Conservation (phyloP, 768 basidiomycete genomes). For the Inosperma sp. region DNA sequence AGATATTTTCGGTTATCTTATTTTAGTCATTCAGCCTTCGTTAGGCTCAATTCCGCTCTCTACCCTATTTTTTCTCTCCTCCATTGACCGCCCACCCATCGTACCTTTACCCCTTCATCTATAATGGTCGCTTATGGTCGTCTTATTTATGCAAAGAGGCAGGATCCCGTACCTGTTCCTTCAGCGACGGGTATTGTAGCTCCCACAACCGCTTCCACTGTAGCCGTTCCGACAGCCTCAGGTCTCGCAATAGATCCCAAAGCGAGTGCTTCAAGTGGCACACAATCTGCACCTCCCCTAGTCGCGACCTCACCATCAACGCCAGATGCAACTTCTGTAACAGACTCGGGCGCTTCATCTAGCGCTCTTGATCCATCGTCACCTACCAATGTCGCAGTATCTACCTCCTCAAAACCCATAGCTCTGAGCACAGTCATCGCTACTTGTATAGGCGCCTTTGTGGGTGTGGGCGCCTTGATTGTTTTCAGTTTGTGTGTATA, state of each 20-base stretch:
- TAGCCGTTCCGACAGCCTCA: slow-evolving; percentile 13
- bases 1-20: too few species aligned
- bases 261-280: slow-evolving; percentile 8
- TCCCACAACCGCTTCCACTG: slow-evolving; percentile 13
- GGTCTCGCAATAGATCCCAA: slow-evolving; percentile 18
- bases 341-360: slow-evolving; percentile 8
- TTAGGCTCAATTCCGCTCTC: too few species aligned
- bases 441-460: slow-evolving; percentile 58
- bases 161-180: slow-evolving; percentile 15
- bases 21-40: too few species aligned
- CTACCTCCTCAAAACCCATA: slow-evolving; percentile 30
- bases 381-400: slow-evolving; percentile 15
- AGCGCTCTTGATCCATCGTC: too few species aligned
- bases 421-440: slow-evolving; percentile 55
- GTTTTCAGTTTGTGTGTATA: slow-evolving; percentile 53
- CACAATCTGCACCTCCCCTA: slow-evolving; percentile 12
- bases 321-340: slow-evolving; percentile 8
- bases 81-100: too few species aligned
- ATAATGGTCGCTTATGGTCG: too few species aligned
- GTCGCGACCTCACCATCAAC: slow-evolving; percentile 5
- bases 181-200: slow-evolving; percentile 11
- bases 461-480: slow-evolving; percentile 47
- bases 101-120: too few species aligned
- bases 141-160: slow-evolving; percentile 15
- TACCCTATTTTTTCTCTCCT: too few species aligned